phyloP scores from a whole-genome alignment of 2,329 filamentous ascomycete genomes.

The Pseudomassariella vexata region DNA sequence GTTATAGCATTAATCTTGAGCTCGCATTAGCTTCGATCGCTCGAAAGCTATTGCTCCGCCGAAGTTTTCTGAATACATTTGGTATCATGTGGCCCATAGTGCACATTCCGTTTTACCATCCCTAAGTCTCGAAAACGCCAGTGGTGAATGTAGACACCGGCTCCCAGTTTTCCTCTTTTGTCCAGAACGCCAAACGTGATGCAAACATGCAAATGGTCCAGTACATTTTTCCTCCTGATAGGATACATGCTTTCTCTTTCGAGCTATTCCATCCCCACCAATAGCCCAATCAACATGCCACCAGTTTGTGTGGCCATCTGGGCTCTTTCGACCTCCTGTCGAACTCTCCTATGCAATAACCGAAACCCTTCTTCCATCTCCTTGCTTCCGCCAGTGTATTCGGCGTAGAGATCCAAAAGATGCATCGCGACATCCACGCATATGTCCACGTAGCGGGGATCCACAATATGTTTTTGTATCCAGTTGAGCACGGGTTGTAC shows the following conservation, averaged over 20 bases:
- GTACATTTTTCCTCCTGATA: not conserved
- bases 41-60: no score
- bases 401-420: constrained; percentile 81
- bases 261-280: constrained; percentile 36
- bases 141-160: no score
- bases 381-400: constrained; percentile 67
- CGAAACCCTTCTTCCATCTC: constrained; percentile 68
- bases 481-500: constrained; percentile 80
- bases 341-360: constrained; percentile 64
- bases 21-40: no score
- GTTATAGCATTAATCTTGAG: no score
- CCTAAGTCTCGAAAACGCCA: no score
- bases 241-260: not conserved
- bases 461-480: constrained; percentile 73
- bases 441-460: constrained; percentile 74
- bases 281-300: constrained; percentile 77
- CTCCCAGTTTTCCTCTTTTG: not conserved
- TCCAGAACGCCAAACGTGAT: constrained; percentile 7
- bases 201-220: constrained; percentile 3
- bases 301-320: constrained; percentile 75
- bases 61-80: no score
- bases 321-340: constrained; percentile 72
- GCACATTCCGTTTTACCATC: no score
- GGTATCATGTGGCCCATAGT: no score
- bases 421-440: constrained; percentile 80